phyloP scores from a whole-genome alignment of 257 asterid species.

The Henckelia pumila region DNA sequence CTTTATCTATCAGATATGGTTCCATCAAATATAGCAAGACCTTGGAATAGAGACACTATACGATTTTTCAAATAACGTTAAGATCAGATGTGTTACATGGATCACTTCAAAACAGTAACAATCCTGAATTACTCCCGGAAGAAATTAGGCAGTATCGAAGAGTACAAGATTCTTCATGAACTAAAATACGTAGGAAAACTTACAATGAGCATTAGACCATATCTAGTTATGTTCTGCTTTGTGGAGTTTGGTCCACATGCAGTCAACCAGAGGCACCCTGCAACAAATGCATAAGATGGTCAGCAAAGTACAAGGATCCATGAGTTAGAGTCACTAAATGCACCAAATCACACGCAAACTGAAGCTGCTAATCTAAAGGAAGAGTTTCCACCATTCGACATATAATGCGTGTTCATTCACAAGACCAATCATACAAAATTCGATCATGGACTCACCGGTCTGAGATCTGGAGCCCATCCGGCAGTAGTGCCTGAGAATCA shows the following conservation, averaged over 20 bases:
- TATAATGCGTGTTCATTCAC: not conserved
- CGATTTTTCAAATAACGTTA: not conserved
- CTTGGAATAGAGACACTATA: not conserved
- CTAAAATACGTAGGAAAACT: conserved; percentile 29
- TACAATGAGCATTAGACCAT: conserved; percentile 79
- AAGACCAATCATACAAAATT: not conserved
- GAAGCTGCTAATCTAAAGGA: no score
- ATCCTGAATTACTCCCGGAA: not conserved
- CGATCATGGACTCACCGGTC: conserved; percentile 35
- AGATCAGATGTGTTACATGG: not conserved
- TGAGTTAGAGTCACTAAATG: not conserved
- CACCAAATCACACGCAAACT: not conserved
- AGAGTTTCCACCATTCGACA: no score
- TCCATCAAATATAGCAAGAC: not conserved
- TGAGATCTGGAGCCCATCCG: conserved; percentile 60
- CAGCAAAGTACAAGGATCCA: not conserved
- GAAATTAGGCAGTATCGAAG: not conserved
- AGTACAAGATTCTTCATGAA: not conserved
- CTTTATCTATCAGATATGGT: not conserved
- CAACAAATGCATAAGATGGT: conserved; percentile 25
- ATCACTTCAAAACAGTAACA: not conserved
- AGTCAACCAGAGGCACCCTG: conserved; percentile 72
- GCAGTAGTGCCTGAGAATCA: conserved; percentile 58
- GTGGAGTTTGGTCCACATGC: conserved; percentile 57
- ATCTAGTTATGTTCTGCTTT: conserved; percentile 65